Percentiles rank a stretch among this genome's conserved stretches.
phyloP scores from a whole-genome alignment of 306 rosid species.

The Oemleria cerasiformis region DNA sequence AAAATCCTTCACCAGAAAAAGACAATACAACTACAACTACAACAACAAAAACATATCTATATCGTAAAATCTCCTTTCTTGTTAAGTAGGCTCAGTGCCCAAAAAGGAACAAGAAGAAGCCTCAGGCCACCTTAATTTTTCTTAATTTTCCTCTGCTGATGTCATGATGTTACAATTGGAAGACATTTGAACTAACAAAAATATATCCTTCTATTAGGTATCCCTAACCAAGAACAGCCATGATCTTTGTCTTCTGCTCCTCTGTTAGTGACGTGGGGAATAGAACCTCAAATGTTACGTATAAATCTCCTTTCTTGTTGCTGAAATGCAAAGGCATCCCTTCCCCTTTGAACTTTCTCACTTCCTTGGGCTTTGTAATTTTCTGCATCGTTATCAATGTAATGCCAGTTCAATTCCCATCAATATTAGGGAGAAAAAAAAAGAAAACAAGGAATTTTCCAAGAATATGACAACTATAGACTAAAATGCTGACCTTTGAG shows the following conservation, averaged over 20 bases:
- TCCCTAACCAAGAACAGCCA: conserved; percentile 61
- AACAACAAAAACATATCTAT: background rate
- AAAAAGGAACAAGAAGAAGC: conserved; percentile 9
- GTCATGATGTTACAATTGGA: conserved; percentile 31
- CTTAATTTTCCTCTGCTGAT: conserved; percentile 23
- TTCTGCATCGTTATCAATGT: conserved; percentile 48
- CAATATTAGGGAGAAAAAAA: background rate
- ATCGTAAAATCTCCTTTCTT: conserved; percentile 1
- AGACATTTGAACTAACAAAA: conserved; percentile 17
- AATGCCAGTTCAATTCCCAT: conserved; percentile 11
- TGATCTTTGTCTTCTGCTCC: conserved; percentile 77
- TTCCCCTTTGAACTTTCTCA: conserved; percentile 87
- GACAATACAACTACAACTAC: conserved; percentile 9
- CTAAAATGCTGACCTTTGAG: conserved; percentile 61
- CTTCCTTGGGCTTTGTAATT: conserved; percentile 88
- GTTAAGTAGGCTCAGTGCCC: background rate
- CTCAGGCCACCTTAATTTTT: conserved; percentile 16
- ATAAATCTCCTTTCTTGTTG: conserved; percentile 87
- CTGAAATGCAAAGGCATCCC: conserved; percentile 94
- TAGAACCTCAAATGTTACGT: conserved; percentile 74
- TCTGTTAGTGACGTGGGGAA: conserved; percentile 78
- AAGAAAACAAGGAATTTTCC: background rate
- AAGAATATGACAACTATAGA: background rate
- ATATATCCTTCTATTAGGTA: conserved; percentile 14
- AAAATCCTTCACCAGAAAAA: background rate